Evolutionary conservation across 2,329 filamentous ascomycete genomes (phyloP).

Genomic region (Penicillium digitatum): DNA sequence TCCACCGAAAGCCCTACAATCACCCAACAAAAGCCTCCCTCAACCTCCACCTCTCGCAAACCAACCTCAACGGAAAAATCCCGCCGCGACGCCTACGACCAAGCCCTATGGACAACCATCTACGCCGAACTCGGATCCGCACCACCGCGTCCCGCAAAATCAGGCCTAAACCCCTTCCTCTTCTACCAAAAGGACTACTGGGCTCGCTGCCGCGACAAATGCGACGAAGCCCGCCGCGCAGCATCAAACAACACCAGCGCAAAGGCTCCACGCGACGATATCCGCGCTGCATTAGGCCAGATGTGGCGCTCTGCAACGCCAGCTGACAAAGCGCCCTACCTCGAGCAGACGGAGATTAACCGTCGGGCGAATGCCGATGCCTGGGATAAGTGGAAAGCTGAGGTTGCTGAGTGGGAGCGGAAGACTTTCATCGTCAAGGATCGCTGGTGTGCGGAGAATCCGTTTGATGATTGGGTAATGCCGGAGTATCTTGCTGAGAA

Average conservation of each 20-base stretch:
- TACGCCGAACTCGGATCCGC: constrained; percentile 66
- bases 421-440: constrained; percentile 39
- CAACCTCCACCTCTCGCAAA: constrained; percentile 10
- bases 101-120: constrained; percentile 55
- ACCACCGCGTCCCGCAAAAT: constrained; percentile 67
- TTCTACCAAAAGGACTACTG: constrained; percentile 78
- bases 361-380: constrained; percentile 63
- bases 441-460: constrained; percentile 39
- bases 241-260: constrained; percentile 63
- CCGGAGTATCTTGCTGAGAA: constrained; percentile 2
- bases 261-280: constrained; percentile 66
- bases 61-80: constrained; percentile 22
- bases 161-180: constrained; percentile 79
- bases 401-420: constrained; percentile 52
- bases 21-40: constrained; percentile 2
- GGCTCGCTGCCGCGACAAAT: constrained; percentile 59
- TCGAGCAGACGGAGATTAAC: constrained; percentile 67
- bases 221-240: constrained; percentile 64
- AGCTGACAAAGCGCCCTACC: constrained; percentile 71
- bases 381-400: constrained; percentile 68
- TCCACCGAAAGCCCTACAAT: constrained; percentile 23
- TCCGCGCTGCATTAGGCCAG: constrained; percentile 77
- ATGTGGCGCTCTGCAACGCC: constrained; percentile 80
- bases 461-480: constrained; percentile 33
- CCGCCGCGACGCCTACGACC: constrained; percentile 52